Base-by-base conservation (phyloP, 2,329 filamentous ascomycete species). In the Daldinia sp. region DNA sequence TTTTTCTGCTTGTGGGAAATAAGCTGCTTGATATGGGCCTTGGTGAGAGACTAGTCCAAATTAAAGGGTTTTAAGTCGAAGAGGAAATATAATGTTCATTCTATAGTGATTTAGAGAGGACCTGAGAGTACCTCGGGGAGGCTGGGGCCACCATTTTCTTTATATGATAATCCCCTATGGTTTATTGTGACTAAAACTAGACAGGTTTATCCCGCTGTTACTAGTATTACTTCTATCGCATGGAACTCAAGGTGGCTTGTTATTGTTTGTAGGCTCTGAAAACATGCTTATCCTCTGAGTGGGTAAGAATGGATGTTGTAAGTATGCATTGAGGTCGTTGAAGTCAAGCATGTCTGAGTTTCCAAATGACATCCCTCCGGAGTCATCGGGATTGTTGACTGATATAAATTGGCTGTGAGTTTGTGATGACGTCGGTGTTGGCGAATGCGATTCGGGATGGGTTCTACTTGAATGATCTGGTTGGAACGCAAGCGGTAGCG, bases 1-100 rank as follows among this genome's bases (percentile, higher is more conserved):
- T 79, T 63, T 79, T 85, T 35, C 63, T 85, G 13, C 75, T 84
- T 35, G 78, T 83, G 39, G 83, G 83, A 6, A 86, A 85, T 59
- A 60, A 60, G 23, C 48, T 68, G 9, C 42, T 68, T 30, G 46
- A 68, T 9, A 68, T 68, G 65, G 60, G 60, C 26, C 51, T 57
- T 39, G 54, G 55, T 6, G 65, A 44, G 15, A n/a, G 35, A 7
- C 4, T 20, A 10, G 18, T 23, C 10, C 3, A 18, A 44, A 9
- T n/a, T 44, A 9, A 44, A 44, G 41, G 41, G 41, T 12, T 23
- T 9, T 5, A n/a, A 18, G 41, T 44, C 6, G 18, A n/a, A 9
- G 13, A 44, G 9, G 6, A n/a, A 44, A 44, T 5, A 41, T 18
- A 7, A 41, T 18, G 5, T 41, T 41, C n/a, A 9, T 23, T n/a